These are phyloP conservation scores for Pichia sp. DNA, from an alignment of 1,139 yeast species.

Conservation along the genomic window DNA sequence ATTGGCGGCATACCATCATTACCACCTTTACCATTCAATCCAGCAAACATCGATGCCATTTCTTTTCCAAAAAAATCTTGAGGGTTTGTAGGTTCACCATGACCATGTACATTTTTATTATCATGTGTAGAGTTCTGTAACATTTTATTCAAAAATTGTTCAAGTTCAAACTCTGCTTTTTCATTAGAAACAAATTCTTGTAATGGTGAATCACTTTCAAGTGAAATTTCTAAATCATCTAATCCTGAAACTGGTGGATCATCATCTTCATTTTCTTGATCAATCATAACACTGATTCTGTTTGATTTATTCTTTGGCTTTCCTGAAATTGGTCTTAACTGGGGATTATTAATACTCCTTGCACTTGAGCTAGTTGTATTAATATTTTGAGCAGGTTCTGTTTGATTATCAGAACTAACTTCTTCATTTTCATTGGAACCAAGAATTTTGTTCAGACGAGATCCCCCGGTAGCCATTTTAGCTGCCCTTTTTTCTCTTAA, in stretches of 20 bases:
- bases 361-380: not conserved
- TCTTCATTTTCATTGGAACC: conserved; percentile 31
- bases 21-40: not conserved
- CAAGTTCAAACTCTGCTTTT: conserved; percentile 8
- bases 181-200: conserved; percentile 12
- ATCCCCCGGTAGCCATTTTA: conserved; percentile 59
- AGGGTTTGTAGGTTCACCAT: not conserved
- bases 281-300: conserved; percentile 24
- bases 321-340: not conserved
- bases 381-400: not conserved
- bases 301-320: conserved; percentile 9
- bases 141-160: conserved; percentile 10
- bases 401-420: not conserved
- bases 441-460: conserved; percentile 49
- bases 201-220: conserved; percentile 12
- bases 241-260: conserved; percentile 26
- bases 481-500: conserved; percentile 68
- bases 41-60: conserved; percentile 5
- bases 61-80: conserved; percentile 1
- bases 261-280: conserved; percentile 10
- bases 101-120: conserved; percentile 3
- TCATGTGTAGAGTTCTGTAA: conserved; percentile 8
- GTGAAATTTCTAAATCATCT: conserved; percentile 10
- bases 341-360: not conserved
- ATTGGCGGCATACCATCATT: not conserved